These are phyloP conservation scores for Hippophae rhamnoides DNA, from an alignment of 306 rosid species.

Conservation along the genomic window DNA sequence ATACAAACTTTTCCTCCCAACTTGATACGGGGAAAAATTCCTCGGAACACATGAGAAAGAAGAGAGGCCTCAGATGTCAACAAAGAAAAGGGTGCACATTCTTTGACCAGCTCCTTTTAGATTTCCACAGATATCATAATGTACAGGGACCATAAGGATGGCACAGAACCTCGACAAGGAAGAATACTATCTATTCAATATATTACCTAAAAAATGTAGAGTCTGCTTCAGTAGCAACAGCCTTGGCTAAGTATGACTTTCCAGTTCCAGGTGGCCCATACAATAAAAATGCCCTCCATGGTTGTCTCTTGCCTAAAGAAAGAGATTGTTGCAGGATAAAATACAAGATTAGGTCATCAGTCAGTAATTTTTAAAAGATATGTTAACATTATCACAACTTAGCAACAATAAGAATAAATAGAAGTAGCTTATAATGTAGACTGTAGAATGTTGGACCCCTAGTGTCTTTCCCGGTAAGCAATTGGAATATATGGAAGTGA, in stretches of 20 bases:
- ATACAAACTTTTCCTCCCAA: no score
- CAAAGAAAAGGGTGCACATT: no score
- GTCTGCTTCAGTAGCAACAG: conserved; percentile 98
- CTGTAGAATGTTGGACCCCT: background rate
- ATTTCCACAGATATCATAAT: no score
- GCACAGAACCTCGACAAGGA: background rate
- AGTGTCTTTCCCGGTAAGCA: background rate
- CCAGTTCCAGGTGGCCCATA: conserved; percentile 99
- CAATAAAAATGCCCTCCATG: conserved; percentile 93
- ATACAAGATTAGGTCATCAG: background rate
- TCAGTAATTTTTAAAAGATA: background rate
- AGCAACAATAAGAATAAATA: background rate
- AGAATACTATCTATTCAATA: no score
- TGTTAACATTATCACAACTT: background rate
- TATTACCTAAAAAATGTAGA: conserved; percentile 88
- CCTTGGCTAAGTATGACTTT: conserved; percentile 97
- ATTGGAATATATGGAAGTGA: background rate
- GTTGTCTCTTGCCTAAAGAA: conserved; percentile 79
- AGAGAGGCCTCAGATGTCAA: no score
- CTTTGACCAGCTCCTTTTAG: no score
- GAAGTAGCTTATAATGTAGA: background rate
- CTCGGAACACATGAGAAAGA: no score
- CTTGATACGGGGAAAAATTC: no score
- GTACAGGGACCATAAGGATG: no score
- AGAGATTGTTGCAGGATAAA: conserved; percentile 3